Evolutionary conservation across 2,329 filamentous ascomycete genomes (phyloP).

Genomic region (Fusarium irregulare): DNA sequence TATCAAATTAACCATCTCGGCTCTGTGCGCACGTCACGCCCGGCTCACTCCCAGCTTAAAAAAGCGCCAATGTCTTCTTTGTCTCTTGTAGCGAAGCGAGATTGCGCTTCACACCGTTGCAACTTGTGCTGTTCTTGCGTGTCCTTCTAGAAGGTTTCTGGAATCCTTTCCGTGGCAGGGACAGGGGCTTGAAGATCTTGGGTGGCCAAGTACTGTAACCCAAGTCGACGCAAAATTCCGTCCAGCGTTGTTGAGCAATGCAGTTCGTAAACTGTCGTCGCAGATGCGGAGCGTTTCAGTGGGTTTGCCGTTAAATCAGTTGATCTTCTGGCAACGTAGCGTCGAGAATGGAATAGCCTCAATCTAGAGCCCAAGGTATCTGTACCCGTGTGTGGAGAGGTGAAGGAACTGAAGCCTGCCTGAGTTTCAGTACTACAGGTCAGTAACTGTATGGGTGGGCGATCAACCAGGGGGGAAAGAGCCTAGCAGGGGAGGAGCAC

Average conservation of each 20-base stretch:
- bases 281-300: constrained; percentile 14
- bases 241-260: constrained; percentile 36
- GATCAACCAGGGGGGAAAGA: constrained; percentile 5
- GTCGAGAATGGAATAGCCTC: constrained; percentile 8
- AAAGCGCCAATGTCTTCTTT: constrained; percentile 24
- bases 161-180: constrained; percentile 39
- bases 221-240: constrained; percentile 45
- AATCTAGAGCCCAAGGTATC: constrained; percentile 12
- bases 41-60: constrained; percentile 20
- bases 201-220: constrained; percentile 30
- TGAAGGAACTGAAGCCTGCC: constrained; percentile 9
- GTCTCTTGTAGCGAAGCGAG: constrained; percentile 31
- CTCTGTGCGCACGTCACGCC: constrained; percentile 35
- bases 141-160: constrained; percentile 48
- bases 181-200: constrained; percentile 18
- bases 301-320: constrained; percentile 20
- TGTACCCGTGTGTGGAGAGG: constrained; percentile 1
- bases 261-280: constrained; percentile 18
- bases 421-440: constrained; percentile 17
- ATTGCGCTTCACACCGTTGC: constrained; percentile 39
- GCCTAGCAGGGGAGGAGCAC: constrained; percentile 6
- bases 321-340: constrained; percentile 21
- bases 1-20: constrained; percentile 16
- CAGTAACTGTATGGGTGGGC: not conserved
- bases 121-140: constrained; percentile 25